Evolutionary conservation across 2,329 filamentous ascomycete genomes (phyloP).

Genomic region (Hortaea werneckii): DNA sequence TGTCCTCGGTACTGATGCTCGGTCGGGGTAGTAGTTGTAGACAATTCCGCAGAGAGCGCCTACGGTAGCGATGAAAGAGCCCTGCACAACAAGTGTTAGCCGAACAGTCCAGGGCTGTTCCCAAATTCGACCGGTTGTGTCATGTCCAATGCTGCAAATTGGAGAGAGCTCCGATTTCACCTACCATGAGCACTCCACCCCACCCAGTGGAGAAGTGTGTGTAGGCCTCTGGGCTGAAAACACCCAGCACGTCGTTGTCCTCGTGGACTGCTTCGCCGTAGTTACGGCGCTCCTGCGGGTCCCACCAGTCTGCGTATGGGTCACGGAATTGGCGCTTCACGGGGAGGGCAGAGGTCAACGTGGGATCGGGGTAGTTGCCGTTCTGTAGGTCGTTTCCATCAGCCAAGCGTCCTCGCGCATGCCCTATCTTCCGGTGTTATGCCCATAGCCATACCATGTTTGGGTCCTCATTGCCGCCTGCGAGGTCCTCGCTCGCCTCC

Average conservation of each 20-base stretch:
- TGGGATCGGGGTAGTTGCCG: constrained; percentile 73
- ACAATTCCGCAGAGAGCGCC: constrained; percentile 31
- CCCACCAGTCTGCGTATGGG: constrained; percentile 90
- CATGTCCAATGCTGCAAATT: too few relatives aligned
- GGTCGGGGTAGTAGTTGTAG: constrained; percentile 34
- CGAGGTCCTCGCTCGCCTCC: constrained; percentile 19
- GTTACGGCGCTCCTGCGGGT: constrained; percentile 93
- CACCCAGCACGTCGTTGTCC: constrained; percentile 84
- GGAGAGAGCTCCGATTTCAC: not conserved
- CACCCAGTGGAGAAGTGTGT: constrained; percentile 68
- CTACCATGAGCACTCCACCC: constrained; percentile 47
- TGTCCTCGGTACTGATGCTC: constrained; percentile 33
- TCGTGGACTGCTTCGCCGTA: constrained; percentile 95
- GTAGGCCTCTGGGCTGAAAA: constrained; percentile 84
- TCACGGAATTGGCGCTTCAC: constrained; percentile 89
- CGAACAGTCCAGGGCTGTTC: not conserved
- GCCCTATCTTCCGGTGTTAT: not conserved
- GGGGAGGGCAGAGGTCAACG: constrained; percentile 33
- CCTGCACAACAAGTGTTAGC: constrained; percentile 10
- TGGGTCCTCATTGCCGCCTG: constrained; percentile 14
- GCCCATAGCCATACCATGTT: constrained; percentile 19
- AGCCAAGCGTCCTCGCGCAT: not conserved
- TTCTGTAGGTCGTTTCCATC: constrained; percentile 45
- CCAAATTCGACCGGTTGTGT: not conserved
- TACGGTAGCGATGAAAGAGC: constrained; percentile 34